phyloP scores from a whole-genome alignment of 129 eudicot genomes.

The Apium graveolens region DNA sequence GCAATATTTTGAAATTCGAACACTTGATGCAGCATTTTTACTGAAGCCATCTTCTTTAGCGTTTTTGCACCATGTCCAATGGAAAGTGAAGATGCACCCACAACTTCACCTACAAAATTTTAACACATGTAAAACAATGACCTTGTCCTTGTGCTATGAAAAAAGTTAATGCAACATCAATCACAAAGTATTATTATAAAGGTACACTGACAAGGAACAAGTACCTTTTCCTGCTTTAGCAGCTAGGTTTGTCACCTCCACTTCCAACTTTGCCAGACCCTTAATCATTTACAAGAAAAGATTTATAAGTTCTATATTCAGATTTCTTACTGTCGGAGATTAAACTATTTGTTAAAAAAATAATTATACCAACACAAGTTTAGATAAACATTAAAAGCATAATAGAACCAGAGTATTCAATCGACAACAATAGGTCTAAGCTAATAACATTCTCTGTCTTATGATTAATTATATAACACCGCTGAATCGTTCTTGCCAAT shows the following conservation, averaged over 20 bases:
- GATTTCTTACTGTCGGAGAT: not conserved
- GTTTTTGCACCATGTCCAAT: constrained; percentile 66
- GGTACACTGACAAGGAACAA: constrained; percentile 3
- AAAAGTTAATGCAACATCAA: not conserved
- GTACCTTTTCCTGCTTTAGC: constrained; percentile 99
- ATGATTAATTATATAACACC: not conserved
- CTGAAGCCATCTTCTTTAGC: constrained; percentile 71
- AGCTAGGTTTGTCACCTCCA: constrained; percentile 94
- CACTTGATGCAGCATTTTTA: constrained; percentile 80
- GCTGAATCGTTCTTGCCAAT: no score
- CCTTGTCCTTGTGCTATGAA: not conserved
- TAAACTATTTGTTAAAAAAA: not conserved
- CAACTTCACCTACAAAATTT: constrained; percentile 71
- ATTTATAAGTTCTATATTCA: constrained; percentile 9
- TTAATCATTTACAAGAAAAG: constrained; percentile 19
- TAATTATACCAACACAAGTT: not conserved
- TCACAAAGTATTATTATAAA: not conserved
- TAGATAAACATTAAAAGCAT: not conserved
- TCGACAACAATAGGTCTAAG: not conserved
- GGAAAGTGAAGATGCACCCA: constrained; percentile 83
- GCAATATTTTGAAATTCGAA: constrained; percentile 41
- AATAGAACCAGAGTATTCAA: not conserved
- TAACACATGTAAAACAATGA: not conserved
- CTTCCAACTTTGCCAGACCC: constrained; percentile 91
- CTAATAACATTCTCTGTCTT: not conserved